Evolutionary conservation across 2,329 filamentous ascomycete genomes (phyloP), one percentile per base, ranked within the genome.

Genomic region (Falciphora oryzae): DNA sequence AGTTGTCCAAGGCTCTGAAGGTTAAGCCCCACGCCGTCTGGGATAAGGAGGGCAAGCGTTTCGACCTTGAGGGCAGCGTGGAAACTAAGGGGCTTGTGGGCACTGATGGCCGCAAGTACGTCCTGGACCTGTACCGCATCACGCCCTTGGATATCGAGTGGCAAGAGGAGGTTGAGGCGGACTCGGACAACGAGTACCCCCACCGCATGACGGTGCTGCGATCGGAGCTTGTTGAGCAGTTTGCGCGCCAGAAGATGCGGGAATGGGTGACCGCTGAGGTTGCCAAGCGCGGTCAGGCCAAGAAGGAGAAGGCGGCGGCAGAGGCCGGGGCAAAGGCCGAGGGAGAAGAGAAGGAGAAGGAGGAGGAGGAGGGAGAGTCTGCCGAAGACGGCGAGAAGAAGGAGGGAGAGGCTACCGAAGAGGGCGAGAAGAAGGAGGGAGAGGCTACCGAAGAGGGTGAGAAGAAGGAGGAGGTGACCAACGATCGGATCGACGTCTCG

Each of bases 21-120:
- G 91, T 97, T 66, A 98, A 98, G 85, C 90, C 90, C 78, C 95
- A 99, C 75, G 83, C 93, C 59, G 96, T 99, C 4, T 99, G 95
- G 95, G 95, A 99, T 77, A 98, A 98, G 83, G 92, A 97, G 71
- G 87, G 89, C 69, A 90, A 93, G 77, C 87, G 90, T 67, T 93
- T 97, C 72, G 92, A 97, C 67, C 83, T 99, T 4, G 94, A 98
- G 76, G 92, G 91, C 57, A 98, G 93, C 72, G 93, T 99, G 18
- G 95, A 99, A 78, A 99, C 95, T 63, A 99, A 99, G 81, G 95
- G 95, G 63, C 82, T 99, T n/a, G 83, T 99, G 71, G 95, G 95
- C 61, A 99, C 95, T 1, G 95, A 99, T 73, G 95, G 93, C 53
- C 87, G 95, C 71, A 97, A 97, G 75, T 99, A 99, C 74, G 92